A percentile compares a stretch with the other conserved stretches of the same genome.
phyloP scores from a whole-genome alignment of 176 grass and related monocot genomes.

The Echinochloa phyllopogon region DNA sequence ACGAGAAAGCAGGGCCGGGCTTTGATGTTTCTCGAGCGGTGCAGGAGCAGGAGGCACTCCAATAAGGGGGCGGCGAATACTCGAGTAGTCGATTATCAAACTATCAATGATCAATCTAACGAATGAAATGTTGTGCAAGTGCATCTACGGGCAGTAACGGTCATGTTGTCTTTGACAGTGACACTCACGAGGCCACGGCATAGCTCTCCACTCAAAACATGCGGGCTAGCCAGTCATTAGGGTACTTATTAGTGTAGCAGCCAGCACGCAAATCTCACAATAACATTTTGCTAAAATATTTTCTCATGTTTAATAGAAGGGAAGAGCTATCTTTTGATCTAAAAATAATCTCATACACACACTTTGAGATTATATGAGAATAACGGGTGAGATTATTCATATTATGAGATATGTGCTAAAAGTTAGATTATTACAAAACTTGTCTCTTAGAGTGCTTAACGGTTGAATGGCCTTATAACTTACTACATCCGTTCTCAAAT shows the following conservation, averaged over 20 bases:
- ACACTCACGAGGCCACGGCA: not conserved
- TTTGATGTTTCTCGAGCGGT: slow-evolving; percentile 43
- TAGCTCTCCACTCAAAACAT: not conserved
- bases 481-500: no score
- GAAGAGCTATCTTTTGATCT: no score
- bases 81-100: no score
- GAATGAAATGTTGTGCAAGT: not conserved
- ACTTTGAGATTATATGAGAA: no score
- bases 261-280: not conserved
- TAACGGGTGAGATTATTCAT: no score
- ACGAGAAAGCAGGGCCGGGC: slow-evolving; percentile 12
- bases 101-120: not conserved
- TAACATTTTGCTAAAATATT: no score
- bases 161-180: not conserved
- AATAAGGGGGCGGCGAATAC: slow-evolving; percentile 21
- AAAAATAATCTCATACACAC: no score
- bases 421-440: no score
- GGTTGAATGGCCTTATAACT: no score
- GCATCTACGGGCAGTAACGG: not conserved
- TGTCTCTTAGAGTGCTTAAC: no score
- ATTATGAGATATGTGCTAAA: no score
- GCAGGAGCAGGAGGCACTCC: not conserved
- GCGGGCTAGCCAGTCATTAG: not conserved
- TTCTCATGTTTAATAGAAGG: no score
- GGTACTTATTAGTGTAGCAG: not conserved